Evolutionary conservation across 352 stramenopile genomes (phyloP), one percentile per base, ranked within the genome.

Genomic region (Pythium rhizo-oryzae): DNA sequence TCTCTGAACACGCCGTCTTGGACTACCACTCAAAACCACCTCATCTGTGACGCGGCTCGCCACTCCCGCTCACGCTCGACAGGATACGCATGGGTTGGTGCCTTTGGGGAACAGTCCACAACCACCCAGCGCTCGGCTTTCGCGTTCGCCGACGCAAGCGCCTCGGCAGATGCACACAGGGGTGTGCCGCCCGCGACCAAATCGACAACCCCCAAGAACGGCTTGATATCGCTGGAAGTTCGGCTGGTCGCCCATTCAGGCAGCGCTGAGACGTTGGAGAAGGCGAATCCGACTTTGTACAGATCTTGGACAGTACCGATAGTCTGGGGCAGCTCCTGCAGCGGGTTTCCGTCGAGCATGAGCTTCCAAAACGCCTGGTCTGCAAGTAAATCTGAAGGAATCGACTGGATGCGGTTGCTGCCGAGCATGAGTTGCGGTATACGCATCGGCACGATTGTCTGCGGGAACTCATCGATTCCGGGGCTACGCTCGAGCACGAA

Each of bases 401-500:
- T 67, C 18, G 33, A 51, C 9, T 16, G 12, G 33, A 72, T 72
- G 4, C 5, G 28, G 21, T 72, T 67, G 50, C 44, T 51, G 1
- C 50, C 30, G 21, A 72, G 58, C 35, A 47, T 58, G 8, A 72
- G 21, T 21, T 61, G 57, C 4, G 57, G 41, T 21, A 71, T 65
- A 11, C 62, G 54, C 43, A 72, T 62, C 11, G 50, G 46, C 12
- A 59, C 7, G 19, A 72, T 21, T 13, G 49, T 19, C n/a, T 35
- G 15, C 0, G 65, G 65, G n/a, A 71, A 39, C 12, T 47, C 28
- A 2, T 16, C 35, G 39, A 71, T 51, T 2, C 23, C 23, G 8
- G 51, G 28, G 35, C 25, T 65, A 7, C 57, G 47, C 53, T 71
- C 65, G 19, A 71, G 28, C 39, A 62, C 57, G 28, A 71, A 64